These are phyloP conservation scores for Shiraia bambusicola DNA, from an alignment of 2,329 filamentous ascomycete species.

Conservation along the genomic window DNA sequence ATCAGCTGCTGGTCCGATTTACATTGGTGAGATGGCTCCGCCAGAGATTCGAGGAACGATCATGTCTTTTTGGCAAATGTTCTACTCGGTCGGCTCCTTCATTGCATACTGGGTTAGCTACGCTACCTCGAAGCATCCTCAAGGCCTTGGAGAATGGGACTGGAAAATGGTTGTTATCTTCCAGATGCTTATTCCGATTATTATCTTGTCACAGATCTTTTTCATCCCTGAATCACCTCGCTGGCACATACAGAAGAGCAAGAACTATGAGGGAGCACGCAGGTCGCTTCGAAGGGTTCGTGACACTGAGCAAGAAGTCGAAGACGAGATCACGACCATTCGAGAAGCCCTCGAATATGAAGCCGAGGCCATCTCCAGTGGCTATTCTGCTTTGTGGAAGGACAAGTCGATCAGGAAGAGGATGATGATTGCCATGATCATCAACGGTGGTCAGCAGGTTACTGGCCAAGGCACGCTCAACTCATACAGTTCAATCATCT, in stretches of 20 bases:
- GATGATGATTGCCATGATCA: slow-evolving; percentile 63
- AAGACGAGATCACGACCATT: slow-evolving; percentile 66
- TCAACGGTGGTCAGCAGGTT: slow-evolving; percentile 72
- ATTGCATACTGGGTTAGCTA: slow-evolving; percentile 66
- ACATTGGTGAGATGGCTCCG: slow-evolving; percentile 69
- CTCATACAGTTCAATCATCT: slow-evolving; percentile 72
- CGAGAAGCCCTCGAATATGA: slow-evolving; percentile 71
- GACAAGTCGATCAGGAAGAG: slow-evolving; percentile 69
- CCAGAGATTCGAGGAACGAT: slow-evolving; percentile 65
- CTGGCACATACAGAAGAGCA: slow-evolving; percentile 65
- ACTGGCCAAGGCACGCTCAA: slow-evolving; percentile 73
- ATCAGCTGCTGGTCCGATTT: slow-evolving; percentile 65
- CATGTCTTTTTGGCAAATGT: slow-evolving; percentile 70
- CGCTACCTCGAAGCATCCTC: slow-evolving; percentile 58
- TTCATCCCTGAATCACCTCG: slow-evolving; percentile 69
- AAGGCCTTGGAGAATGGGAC: slow-evolving; percentile 67
- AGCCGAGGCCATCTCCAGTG: slow-evolving; percentile 65
- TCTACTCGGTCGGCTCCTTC: slow-evolving; percentile 66
- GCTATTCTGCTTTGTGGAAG: slow-evolving; percentile 68
- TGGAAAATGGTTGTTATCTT: slow-evolving; percentile 74
- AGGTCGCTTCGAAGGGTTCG: slow-evolving; percentile 61
- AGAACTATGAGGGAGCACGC: slow-evolving; percentile 62
- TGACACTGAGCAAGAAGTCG: slow-evolving; percentile 64
- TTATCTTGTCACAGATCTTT: slow-evolving; percentile 61
- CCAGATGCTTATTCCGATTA: slow-evolving; percentile 65